Percentiles rank a stretch among this genome's conserved stretches.
These are phyloP conservation scores for Geotrichum reessii DNA, from an alignment of 1,139 yeast genomes.

Conservation along the genomic window DNA sequence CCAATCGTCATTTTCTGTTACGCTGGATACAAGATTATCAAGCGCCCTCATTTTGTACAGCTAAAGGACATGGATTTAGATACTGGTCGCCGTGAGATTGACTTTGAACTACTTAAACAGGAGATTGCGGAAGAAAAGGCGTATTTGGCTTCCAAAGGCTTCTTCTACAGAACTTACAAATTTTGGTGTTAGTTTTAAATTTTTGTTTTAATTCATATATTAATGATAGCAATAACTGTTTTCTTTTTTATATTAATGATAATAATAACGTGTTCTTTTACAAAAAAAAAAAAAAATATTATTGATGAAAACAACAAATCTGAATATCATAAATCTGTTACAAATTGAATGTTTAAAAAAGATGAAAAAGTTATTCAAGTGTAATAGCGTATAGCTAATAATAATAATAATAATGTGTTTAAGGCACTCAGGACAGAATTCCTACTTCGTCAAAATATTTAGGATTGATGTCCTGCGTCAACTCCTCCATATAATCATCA, in stretches of 20 bases:
- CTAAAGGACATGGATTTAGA: slow-evolving; percentile 52
- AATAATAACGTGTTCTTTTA: too few relatives aligned
- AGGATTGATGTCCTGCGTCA: background rate
- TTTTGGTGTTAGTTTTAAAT: slow-evolving; percentile 45
- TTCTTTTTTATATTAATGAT: background rate
- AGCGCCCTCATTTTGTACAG: slow-evolving; percentile 42
- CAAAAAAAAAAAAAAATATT: too few relatives aligned
- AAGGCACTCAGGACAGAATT: background rate
- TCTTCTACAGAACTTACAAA: slow-evolving; percentile 38
- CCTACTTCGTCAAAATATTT: slow-evolving; percentile 1
- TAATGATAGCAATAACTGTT: background rate
- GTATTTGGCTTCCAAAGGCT: slow-evolving; percentile 34
- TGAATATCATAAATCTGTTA: background rate
- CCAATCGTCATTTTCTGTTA: slow-evolving; percentile 48
- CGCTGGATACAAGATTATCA: slow-evolving; percentile 47
- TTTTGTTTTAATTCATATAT: background rate
- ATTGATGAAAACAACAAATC: background rate
- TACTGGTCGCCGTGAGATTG: slow-evolving; percentile 51
- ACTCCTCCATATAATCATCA: slow-evolving; percentile 2
- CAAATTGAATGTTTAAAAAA: background rate
- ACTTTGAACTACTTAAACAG: slow-evolving; percentile 46
- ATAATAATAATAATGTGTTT: background rate
- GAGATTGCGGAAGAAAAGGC: slow-evolving; percentile 49
- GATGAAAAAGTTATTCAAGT: background rate
- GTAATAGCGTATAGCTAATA: background rate